A percentile compares a stretch with the other conserved stretches of the same genome.
Evolutionary conservation across 2,329 filamentous ascomycete genomes (phyloP).

Genomic region (Fusarium secorum): DNA sequence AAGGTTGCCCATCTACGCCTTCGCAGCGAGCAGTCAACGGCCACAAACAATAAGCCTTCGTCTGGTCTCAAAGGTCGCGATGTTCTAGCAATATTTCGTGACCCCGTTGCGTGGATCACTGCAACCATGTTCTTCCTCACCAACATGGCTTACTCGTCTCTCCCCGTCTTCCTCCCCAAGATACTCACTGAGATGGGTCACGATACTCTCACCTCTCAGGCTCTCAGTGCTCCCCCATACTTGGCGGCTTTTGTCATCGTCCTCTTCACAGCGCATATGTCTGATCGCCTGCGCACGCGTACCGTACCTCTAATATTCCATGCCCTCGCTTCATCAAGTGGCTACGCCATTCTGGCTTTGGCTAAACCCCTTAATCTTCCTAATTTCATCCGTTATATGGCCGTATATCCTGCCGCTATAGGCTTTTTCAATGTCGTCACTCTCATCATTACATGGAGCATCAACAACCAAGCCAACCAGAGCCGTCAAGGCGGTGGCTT

Average conservation of each 20-base stretch:
- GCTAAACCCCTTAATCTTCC: slow-evolving; percentile 56
- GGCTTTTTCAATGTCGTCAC: slow-evolving; percentile 89
- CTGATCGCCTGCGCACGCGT: slow-evolving; percentile 71
- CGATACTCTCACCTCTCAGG: slow-evolving; percentile 72
- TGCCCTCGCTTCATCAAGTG: slow-evolving; percentile 69
- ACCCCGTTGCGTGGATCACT: slow-evolving; percentile 67
- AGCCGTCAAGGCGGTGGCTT: slow-evolving; percentile 78
- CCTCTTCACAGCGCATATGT: slow-evolving; percentile 74
- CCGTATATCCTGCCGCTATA: slow-evolving; percentile 78
- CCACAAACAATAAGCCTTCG: slow-evolving; percentile 26
- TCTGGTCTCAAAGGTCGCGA: slow-evolving; percentile 62
- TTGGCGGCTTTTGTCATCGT: slow-evolving; percentile 77
- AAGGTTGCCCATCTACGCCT: slow-evolving; percentile 76
- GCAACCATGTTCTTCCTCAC: slow-evolving; percentile 86
- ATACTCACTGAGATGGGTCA: slow-evolving; percentile 82
- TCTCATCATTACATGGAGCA: slow-evolving; percentile 84
- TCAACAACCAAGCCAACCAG: slow-evolving; percentile 81
- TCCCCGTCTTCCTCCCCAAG: slow-evolving; percentile 87
- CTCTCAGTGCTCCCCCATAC: slow-evolving; percentile 82
- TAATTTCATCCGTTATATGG: slow-evolving; percentile 69
- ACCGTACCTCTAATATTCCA: slow-evolving; percentile 73
- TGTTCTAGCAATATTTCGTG: slow-evolving; percentile 56
- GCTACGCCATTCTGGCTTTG: slow-evolving; percentile 69
- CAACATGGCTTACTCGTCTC: slow-evolving; percentile 87
- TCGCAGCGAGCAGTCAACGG: slow-evolving; percentile 54